Evolutionary conservation across 176 grass and related monocot genomes (phyloP), one percentile per base, ranked within the genome.

Genomic region (Saccharum officinarum): DNA sequence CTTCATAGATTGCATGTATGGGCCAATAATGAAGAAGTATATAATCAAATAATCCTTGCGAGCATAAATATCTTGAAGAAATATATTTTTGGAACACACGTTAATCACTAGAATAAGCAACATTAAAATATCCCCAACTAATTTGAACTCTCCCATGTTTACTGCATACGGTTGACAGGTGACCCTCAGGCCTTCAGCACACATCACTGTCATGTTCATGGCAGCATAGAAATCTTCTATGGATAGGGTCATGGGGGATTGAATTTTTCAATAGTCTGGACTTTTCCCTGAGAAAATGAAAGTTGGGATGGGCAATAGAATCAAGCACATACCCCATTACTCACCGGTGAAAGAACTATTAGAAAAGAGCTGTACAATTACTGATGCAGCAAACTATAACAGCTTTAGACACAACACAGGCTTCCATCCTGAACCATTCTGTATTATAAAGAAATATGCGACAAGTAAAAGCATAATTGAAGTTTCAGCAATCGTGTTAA

Each of bases 101-200:
- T 67, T 90, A 83, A 90, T 74, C 38, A 69, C 46, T 40, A 7
- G 18, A 83, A 33, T 20, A 86, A 83, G 46, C 42, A 83, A 34
- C 71, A 75, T 33, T 67, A 83, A 63, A 66, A 83, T 88, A 82
- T 62, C 40, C 47, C 54, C 37, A 38, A 23, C 7, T 49, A 36
- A 25, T 55, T 77, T 76, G 33, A 70, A 62, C 20, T 46, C 40
- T 20, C 50, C 70, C 8, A 33, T 75, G 68, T 45, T 80, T 50
- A 49, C n/a, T 30, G 14, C 15, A 85, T 61, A 45, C 4, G 38
- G 30, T 85, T 70, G 38, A 81, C 47, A 34, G n/a, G 70, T 73
- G 2, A n/a, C 38, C 39, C 16, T 76, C 17, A 76, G 71, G 36
- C 40, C 28, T 17, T 70, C 17, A 85, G 77, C 44, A 23, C 2